Conservation (phyloP, 805 yeast genomes). For the Saccharomycopsis javanensis region DNA sequence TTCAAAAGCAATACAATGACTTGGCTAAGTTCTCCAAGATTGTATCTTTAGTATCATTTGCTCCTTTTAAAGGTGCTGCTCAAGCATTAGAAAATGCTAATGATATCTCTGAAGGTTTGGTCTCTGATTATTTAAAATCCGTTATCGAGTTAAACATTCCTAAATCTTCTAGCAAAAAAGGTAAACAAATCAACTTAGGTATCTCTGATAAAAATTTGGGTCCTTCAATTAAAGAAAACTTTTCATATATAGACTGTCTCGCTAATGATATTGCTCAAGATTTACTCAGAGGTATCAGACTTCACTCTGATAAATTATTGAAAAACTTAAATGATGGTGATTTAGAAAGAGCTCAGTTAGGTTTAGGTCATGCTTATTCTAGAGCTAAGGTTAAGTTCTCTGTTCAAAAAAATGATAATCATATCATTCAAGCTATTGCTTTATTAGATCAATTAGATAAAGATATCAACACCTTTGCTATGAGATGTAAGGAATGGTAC, state of each 20-base stretch:
- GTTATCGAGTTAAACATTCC: slow-evolving; percentile 88
- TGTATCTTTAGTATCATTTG: slow-evolving; percentile 88
- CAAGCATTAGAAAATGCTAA: slow-evolving; percentile 98
- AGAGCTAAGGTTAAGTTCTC: slow-evolving; percentile 98
- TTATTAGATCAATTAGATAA: slow-evolving; percentile 94
- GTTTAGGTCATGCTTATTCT: slow-evolving; percentile 98
- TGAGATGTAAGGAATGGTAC: slow-evolving; percentile 98
- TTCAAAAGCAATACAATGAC: slow-evolving; percentile 82
- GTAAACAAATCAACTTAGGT: slow-evolving; percentile 66
- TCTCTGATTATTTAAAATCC: slow-evolving; percentile 83
- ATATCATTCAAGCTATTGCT: slow-evolving; percentile 97
- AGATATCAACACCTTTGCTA: slow-evolving; percentile 93
- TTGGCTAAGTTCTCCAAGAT: slow-evolving; percentile 81
- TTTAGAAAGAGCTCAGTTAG: slow-evolving; percentile 94
- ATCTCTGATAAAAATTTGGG: slow-evolving; percentile 93
- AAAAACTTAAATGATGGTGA: slow-evolving; percentile 92
- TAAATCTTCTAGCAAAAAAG: slow-evolving; percentile 52
- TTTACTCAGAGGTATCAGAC: slow-evolving; percentile 88
- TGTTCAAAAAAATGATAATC: slow-evolving; percentile 97
- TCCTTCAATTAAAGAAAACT: slow-evolving; percentile 86
- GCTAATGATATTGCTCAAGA: slow-evolving; percentile 92
- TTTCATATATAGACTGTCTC: slow-evolving; percentile 84
- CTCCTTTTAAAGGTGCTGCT: slow-evolving; percentile 99
- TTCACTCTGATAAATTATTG: slow-evolving; percentile 78
- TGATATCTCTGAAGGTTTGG: slow-evolving; percentile 94